phyloP scores from a whole-genome alignment of 2,329 filamentous ascomycete genomes.

The Didymella sp. region DNA sequence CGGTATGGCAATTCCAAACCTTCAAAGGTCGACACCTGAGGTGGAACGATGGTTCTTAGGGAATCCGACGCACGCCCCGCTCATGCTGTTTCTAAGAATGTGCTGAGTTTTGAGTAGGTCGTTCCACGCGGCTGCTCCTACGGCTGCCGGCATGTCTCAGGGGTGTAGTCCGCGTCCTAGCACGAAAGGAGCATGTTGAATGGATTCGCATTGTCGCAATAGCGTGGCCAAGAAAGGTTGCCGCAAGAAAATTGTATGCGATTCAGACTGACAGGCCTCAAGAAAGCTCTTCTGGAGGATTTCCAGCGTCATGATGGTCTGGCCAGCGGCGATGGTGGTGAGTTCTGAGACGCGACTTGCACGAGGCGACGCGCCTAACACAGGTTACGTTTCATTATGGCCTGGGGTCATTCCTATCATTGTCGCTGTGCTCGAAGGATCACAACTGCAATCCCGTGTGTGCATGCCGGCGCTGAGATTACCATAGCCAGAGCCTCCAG shows the following conservation, averaged over 20 bases:
- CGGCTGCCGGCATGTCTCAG: constrained; percentile 33
- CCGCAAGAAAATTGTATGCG: constrained; percentile 22
- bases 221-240: constrained; percentile 29
- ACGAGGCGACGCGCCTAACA: constrained; percentile 37
- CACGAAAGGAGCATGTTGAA: constrained; percentile 30
- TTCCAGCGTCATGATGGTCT: constrained; percentile 46
- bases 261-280: constrained; percentile 33
- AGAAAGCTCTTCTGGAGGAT: constrained; percentile 25
- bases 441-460: neutral
- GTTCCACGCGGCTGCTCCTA: constrained; percentile 39
- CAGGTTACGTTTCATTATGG: constrained; percentile 39
- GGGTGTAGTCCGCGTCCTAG: constrained; percentile 20
- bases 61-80: constrained; percentile 30
- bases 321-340: constrained; percentile 40
- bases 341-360: constrained; percentile 45
- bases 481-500: neutral
- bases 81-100: constrained; percentile 41
- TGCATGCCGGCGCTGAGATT: neutral
- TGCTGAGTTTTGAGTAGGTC: constrained; percentile 33
- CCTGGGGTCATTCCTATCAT: neutral
- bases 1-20: constrained; percentile 43
- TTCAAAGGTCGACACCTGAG: constrained; percentile 38
- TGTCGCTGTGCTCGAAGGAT: neutral
- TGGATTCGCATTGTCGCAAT: constrained; percentile 36
- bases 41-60: constrained; percentile 39